Conservation (phyloP, 2,329 filamentous ascomycete species). For the Phoma sp. region DNA sequence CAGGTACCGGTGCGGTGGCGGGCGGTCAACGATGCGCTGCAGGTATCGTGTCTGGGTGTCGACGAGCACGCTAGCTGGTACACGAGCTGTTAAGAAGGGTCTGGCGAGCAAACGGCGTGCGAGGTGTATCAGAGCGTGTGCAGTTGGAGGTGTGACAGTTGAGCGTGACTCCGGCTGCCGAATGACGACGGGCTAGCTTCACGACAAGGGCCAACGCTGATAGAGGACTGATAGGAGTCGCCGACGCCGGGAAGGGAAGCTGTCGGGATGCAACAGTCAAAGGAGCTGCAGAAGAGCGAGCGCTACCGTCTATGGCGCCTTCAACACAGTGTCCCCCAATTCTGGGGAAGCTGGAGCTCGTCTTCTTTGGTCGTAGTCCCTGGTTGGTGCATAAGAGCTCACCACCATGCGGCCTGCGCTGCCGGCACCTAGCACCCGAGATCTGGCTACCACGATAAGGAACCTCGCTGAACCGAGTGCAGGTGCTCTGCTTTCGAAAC, state of each 20-base stretch:
- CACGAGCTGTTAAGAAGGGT: slow-evolving; percentile 2
- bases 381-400: slow-evolving; percentile 19
- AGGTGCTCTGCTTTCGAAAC: background rate
- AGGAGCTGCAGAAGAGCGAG: slow-evolving; percentile 24
- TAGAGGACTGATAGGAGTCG: slow-evolving; percentile 20
- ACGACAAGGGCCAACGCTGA: slow-evolving; percentile 24
- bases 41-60: slow-evolving; percentile 3
- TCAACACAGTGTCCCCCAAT: slow-evolving; percentile 19
- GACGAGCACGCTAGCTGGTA: background rate
- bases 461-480: background rate
- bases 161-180: slow-evolving; percentile 41
- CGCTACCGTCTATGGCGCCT: slow-evolving; percentile 23
- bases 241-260: slow-evolving; percentile 13
- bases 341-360: slow-evolving; percentile 35
- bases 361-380: slow-evolving; percentile 17
- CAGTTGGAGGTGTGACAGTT: slow-evolving; percentile 26
- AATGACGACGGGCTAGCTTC: slow-evolving; percentile 36
- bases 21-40: slow-evolving; percentile 20
- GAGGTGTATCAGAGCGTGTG: slow-evolving; percentile 14
- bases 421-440: slow-evolving; percentile 12
- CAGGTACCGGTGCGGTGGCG: slow-evolving; percentile 16
- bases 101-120: slow-evolving; percentile 4
- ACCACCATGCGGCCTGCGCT: slow-evolving; percentile 24
- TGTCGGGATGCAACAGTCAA: slow-evolving; percentile 16
- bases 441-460: slow-evolving; percentile 6